phyloP scores from a whole-genome alignment of 2,329 filamentous ascomycete species.

The Fusarium compactum region DNA sequence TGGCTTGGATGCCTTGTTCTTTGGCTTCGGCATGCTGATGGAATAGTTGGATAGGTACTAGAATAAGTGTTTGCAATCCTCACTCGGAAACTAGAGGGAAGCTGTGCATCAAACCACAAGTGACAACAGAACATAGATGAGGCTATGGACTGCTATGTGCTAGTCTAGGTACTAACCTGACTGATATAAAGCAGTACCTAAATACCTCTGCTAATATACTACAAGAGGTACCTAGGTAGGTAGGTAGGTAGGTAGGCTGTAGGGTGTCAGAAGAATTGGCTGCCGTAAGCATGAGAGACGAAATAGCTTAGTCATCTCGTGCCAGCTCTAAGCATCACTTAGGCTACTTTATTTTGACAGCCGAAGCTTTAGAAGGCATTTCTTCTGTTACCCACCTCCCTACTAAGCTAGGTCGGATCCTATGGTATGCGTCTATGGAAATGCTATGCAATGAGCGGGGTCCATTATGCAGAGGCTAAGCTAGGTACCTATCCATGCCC shows the following conservation, averaged over 20 bases:
- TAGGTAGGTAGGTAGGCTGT: not conserved
- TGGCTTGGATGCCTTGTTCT: conserved; percentile 49
- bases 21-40: conserved; percentile 52
- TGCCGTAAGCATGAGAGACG: not conserved
- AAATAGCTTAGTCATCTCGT: not conserved
- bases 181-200: not conserved
- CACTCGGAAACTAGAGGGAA: not conserved
- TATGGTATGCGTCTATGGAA: conserved; percentile 4
- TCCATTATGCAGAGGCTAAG: conserved; percentile 1
- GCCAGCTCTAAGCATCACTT: not conserved
- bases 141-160: not conserved
- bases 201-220: too few relatives aligned
- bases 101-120: not conserved
- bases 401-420: not conserved
- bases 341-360: not conserved
- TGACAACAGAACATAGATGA: not conserved
- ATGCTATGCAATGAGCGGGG: conserved; percentile 30
- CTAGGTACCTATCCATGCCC: not conserved
- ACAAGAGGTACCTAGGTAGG: too few relatives aligned
- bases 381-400: not conserved
- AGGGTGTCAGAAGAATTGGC: not conserved
- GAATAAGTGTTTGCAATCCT: not conserved
- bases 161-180: not conserved
- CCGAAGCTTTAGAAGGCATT: not conserved
- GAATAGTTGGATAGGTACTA: not conserved